These are phyloP conservation scores for Nepenthes alata DNA, from an alignment of 179 eudicot species.

Conservation along the genomic window DNA sequence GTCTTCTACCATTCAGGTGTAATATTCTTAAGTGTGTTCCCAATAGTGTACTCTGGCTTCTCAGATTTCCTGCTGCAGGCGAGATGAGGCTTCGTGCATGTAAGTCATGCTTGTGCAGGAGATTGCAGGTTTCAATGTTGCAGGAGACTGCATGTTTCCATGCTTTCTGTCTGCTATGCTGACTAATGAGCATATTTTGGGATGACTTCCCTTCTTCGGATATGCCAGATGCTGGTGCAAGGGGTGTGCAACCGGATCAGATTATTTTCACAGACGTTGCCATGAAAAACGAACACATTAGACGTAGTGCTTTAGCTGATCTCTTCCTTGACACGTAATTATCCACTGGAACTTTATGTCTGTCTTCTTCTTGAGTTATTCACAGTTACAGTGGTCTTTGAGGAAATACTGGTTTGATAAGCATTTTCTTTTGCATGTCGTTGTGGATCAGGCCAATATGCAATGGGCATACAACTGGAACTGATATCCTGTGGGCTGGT, in stretches of 20 bases:
- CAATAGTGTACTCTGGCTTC: slow-evolving; percentile 93
- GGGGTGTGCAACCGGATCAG: slow-evolving; percentile 90
- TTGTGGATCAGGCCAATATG: slow-evolving; percentile 63
- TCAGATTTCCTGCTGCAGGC: slow-evolving; percentile 94
- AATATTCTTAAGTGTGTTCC: slow-evolving; percentile 91
- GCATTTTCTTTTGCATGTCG: slow-evolving; percentile 2
- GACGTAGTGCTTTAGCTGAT: slow-evolving; percentile 91
- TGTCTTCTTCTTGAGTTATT: background rate
- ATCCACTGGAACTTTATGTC: background rate
- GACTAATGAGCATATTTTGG: background rate
- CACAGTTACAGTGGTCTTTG: background rate
- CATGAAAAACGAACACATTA: slow-evolving; percentile 85
- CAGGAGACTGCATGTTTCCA: too few relatives aligned
- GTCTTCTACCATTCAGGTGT: slow-evolving; percentile 46
- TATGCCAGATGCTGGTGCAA: slow-evolving; percentile 77
- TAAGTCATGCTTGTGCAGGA: slow-evolving; percentile 16
- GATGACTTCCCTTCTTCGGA: background rate
- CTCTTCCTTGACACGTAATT: slow-evolving; percentile 89
- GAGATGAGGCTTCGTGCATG: slow-evolving; percentile 88
- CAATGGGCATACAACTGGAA: slow-evolving; percentile 97
- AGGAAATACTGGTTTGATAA: background rate
- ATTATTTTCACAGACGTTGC: slow-evolving; percentile 98
- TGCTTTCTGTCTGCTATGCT: background rate
- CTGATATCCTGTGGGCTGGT: slow-evolving; percentile 99
- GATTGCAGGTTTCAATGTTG: too few relatives aligned